Percentiles rank a stretch among this genome's conserved stretches.
phyloP scores from a whole-genome alignment of 805 yeast species.

The Komagataella ulmi region DNA sequence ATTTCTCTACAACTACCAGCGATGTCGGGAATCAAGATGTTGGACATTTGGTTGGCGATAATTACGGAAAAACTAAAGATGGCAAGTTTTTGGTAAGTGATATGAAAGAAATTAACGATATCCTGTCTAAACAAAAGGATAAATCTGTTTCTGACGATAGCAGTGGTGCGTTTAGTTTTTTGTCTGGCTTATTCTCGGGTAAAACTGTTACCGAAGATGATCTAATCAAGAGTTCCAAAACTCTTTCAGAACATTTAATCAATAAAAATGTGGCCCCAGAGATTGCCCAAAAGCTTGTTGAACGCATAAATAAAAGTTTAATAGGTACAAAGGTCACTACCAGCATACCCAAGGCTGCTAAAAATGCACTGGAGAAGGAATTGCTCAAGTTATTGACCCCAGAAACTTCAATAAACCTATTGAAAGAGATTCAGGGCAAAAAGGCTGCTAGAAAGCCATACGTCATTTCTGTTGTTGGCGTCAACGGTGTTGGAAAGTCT shows the following conservation, averaged over 20 bases:
- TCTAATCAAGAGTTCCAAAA: constrained; percentile 47
- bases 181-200: constrained; percentile 54
- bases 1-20: constrained; percentile 35
- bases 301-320: constrained; percentile 55
- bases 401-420: constrained; percentile 74
- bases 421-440: constrained; percentile 60
- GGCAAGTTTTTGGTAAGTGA: constrained; percentile 62
- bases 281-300: constrained; percentile 62
- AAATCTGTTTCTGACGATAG: constrained; percentile 7
- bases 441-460: constrained; percentile 45
- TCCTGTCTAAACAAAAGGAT: constrained; percentile 14
- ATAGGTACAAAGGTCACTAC: constrained; percentile 67
- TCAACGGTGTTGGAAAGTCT: constrained; percentile 96
- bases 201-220: constrained; percentile 52
- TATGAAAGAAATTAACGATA: constrained; percentile 34
- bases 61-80: constrained; percentile 26
- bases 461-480: constrained; percentile 96
- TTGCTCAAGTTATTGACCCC: constrained; percentile 78
- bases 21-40: constrained; percentile 21
- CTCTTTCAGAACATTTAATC: constrained; percentile 64
- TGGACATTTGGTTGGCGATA: background rate
- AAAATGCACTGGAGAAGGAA: constrained; percentile 44
- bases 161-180: constrained; percentile 40
- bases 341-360: constrained; percentile 59
- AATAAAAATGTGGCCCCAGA: constrained; percentile 86